phyloP scores from a whole-genome alignment of 192 early-diverging fungal genomes.

The Linnemannia exigua region DNA sequence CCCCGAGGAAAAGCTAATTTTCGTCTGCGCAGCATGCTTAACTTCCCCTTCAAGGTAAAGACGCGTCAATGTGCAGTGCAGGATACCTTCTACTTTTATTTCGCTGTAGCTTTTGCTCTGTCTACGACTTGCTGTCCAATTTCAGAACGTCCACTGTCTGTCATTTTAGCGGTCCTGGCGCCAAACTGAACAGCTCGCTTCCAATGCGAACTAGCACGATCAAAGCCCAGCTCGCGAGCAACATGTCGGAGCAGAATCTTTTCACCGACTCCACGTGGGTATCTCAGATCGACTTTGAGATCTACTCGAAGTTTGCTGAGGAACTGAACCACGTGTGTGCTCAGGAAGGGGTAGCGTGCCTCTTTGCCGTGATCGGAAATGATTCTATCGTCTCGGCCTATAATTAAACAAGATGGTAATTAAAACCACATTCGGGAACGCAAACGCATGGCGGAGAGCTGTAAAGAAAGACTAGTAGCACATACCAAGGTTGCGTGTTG shows the following conservation, averaged over 20 bases:
- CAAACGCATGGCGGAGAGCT: not conserved
- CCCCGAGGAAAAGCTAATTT: not conserved
- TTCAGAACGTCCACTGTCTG: slow-evolving; percentile 50
- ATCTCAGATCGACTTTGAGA: slow-evolving; percentile 87
- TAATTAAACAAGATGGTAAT: no score
- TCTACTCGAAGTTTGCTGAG: slow-evolving; percentile 80
- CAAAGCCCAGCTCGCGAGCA: slow-evolving; percentile 78
- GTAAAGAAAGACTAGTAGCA: not conserved
- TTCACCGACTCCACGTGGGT: slow-evolving; percentile 87
- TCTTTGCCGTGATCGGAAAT: slow-evolving; percentile 90
- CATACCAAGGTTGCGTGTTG: slow-evolving; percentile 84
- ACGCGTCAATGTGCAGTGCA: not conserved
- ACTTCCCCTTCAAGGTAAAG: not conserved
- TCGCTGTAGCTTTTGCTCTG: not conserved
- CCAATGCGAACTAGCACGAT: slow-evolving; percentile 73
- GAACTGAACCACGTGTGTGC: slow-evolving; percentile 74
- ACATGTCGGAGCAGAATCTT: slow-evolving; percentile 89
- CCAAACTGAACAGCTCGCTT: slow-evolving; percentile 99
- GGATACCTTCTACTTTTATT: not conserved
- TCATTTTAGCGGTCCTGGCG: slow-evolving; percentile 96
- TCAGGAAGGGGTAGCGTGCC: slow-evolving; percentile 90
- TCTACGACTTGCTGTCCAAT: slow-evolving; percentile 49
- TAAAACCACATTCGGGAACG: no score
- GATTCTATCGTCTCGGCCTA: slow-evolving; percentile 93
- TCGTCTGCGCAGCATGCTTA: not conserved